These are phyloP conservation scores for Cryphonectria carpinicola DNA, from an alignment of 2,329 filamentous ascomycete species.

Conservation along the genomic window DNA sequence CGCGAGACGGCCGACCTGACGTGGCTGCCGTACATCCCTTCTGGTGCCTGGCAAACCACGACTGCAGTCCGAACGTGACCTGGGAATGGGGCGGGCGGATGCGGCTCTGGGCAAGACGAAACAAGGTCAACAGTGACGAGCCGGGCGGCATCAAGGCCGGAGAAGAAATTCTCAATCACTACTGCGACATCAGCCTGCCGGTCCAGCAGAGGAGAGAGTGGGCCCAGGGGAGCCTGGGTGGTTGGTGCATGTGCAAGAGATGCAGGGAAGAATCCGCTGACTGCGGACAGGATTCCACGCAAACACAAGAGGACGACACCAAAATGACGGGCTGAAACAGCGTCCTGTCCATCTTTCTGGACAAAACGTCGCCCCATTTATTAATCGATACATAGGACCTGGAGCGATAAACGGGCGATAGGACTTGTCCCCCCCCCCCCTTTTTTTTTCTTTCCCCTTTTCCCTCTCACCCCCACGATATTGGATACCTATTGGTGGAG, in stretches of 20 bases:
- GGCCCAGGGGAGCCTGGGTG: constrained; percentile 85
- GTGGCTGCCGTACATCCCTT: constrained; percentile 92
- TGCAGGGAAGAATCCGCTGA: constrained; percentile 71
- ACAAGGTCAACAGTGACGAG: constrained; percentile 55
- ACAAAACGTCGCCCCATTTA: background rate
- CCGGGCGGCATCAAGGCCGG: constrained; percentile 71
- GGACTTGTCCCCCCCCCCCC: background rate
- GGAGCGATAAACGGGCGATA: constrained; percentile 18
- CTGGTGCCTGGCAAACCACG: constrained; percentile 96
- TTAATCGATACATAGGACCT: background rate
- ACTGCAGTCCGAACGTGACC: constrained; percentile 89
- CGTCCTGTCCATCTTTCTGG: background rate
- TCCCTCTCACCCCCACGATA: background rate
- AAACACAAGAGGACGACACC: constrained; percentile 3
- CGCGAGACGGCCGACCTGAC: constrained; percentile 80
- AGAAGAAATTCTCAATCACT: constrained; percentile 86
- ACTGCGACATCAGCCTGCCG: constrained; percentile 81
- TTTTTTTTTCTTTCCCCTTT: background rate
- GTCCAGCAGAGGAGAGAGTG: constrained; percentile 86
- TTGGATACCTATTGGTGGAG: background rate
- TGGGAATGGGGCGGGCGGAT: constrained; percentile 92
- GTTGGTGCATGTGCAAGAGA: constrained; percentile 82
- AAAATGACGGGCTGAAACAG: constrained; percentile 4
- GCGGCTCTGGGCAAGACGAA: constrained; percentile 66
- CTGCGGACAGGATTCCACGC: background rate